Evolutionary conservation across 2,329 filamentous ascomycete genomes (phyloP), one percentile per base, ranked within the genome.

Genomic region (Aquanectria penicillioides): DNA sequence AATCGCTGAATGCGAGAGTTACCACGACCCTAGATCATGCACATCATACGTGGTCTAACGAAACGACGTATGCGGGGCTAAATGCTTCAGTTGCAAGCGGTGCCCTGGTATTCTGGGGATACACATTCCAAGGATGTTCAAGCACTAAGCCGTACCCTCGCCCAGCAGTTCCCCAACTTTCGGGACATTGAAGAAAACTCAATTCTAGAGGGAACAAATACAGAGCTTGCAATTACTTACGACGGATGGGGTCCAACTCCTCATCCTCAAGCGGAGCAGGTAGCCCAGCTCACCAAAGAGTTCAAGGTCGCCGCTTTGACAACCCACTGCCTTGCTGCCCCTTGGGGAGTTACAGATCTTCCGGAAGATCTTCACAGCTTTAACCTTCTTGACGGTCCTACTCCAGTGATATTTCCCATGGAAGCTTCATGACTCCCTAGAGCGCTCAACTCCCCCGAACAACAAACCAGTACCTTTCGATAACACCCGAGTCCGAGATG

Each of bases 401-500:
- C 78, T 11, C 81, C 84, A 0, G 70, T 86, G 3, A 74, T 87
- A 49, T 81, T 86, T 81, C 82, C 0, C 85, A 86, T 63, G 82
- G 75, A 0, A 75, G 73, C 12, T 82, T 76, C 69, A 68, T 85
- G 15, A 78, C 78, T 0, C 67, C 74, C 1, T 55, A 61, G 0
- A 78, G 80, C 12, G 73, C 74, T 1, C 50, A 70, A 2, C 73
- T 84, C 0, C 76, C 87, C 1, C 80, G 81, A 10, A 58, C 70
- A 0, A 77, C 77, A 2, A 81, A 86, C 69, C 79, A 86, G 47
- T 81, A 82, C 71, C 71, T 87, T 36, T 83, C 83, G 48, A 83
- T 83, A 57, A 87, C 85, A 0, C 83, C 84, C 2, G 86, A 88
- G 65, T 84, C 82, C 0, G 85, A 87, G 64, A 81, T 85, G 76